Base-by-base conservation (phyloP, 2,329 filamentous ascomycete species). In the Fusarium robinianum region DNA sequence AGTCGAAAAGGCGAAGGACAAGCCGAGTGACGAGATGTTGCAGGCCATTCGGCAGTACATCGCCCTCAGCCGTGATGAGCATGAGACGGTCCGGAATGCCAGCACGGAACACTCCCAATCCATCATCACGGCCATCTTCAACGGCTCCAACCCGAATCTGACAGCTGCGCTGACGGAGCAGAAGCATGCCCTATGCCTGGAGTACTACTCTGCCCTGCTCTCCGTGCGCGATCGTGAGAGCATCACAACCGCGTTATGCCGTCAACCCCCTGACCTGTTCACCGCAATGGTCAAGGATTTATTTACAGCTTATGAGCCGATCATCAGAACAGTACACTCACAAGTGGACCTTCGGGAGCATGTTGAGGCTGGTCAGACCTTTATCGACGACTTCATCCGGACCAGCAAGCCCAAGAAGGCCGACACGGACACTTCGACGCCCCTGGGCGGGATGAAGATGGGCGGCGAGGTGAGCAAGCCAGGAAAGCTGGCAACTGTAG, bases 211-310 rank as follows among this genome's bases (percentile, higher is more conserved):
- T 1, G 80, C 85, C 2, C 75, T 83, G n/a, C 77, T 91, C 16
- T 83, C 84, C 0, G 78, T 88, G 7, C 80, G 83, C 23, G 88
- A 94, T 62, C 80, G 88, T n/a, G 81, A 88, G 43, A 78, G 84
- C 55, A 82, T 92, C 34, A 79, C 81, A 9, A 74, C 76, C 9
- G 78, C 82, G 0, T 68, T 90, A 10, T 92, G 88, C 65, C 79
- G 80, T 10, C 75, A 81, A 31, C 80, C 76, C 16, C 88, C 88
- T 0, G 88, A 92, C 57, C 74, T 86, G 8, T 74, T 90, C n/a
- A 91, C 88, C 0, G 76, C 81, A 7, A 76, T 81, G 1, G 70
- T 91, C 33, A 77, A 79, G 19, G 84, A 89, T 44, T 66, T 76
- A 0, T 78, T 90, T 5, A 72, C 76, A 1, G 83, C 84, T 2